Conservation (phyloP, 1,284 basidiomycete genomes). For the Melanopsichium pennsylvanicum region DNA sequence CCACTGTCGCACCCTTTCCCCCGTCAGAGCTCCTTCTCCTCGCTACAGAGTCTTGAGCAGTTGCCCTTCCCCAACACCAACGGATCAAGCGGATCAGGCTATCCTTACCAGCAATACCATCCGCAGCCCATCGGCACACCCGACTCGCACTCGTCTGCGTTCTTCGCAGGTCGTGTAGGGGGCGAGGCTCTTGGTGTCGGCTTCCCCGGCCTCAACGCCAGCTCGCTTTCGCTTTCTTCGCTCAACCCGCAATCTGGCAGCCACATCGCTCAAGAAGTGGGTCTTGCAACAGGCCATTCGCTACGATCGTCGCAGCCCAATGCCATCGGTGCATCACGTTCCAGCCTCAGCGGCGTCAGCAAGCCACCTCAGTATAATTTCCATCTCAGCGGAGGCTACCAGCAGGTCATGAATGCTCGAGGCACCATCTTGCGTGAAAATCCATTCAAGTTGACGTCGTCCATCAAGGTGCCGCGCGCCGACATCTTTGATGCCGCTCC, state of each 20-base stretch:
- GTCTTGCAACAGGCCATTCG: slow-evolving; percentile 22
- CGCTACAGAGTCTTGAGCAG: slow-evolving; percentile 38
- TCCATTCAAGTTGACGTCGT: slow-evolving; percentile 82
- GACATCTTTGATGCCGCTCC: slow-evolving; percentile 74
- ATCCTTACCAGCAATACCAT: slow-evolving; percentile 51
- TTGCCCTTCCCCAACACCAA: slow-evolving; percentile 37
- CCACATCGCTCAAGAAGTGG: slow-evolving; percentile 39
- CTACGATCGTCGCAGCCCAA: slow-evolving; percentile 16
- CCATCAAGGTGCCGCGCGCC: slow-evolving; percentile 87
- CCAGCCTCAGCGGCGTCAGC: slow-evolving; percentile 24
- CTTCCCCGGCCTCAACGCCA: slow-evolving; percentile 40
- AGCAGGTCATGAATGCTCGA: slow-evolving; percentile 88
- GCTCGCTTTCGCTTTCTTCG: slow-evolving; percentile 45
- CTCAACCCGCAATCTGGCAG: slow-evolving; percentile 43
- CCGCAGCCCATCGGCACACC: slow-evolving; percentile 43
- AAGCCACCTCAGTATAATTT: slow-evolving; percentile 72
- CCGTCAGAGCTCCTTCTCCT: slow-evolving; percentile 46
- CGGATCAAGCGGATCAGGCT: slow-evolving; percentile 28
- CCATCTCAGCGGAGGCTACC: slow-evolving; percentile 86
- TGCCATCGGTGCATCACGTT: slow-evolving; percentile 15
- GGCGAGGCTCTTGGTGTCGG: slow-evolving; percentile 35
- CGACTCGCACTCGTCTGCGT: slow-evolving; percentile 41
- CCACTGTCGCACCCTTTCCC: slow-evolving; percentile 34
- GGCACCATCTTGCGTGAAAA: slow-evolving; percentile 88
- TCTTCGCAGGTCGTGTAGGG: slow-evolving; percentile 23